Evolutionary conservation across 1,284 basidiomycete genomes (phyloP).

Genomic region (Ganoderma boninense): DNA sequence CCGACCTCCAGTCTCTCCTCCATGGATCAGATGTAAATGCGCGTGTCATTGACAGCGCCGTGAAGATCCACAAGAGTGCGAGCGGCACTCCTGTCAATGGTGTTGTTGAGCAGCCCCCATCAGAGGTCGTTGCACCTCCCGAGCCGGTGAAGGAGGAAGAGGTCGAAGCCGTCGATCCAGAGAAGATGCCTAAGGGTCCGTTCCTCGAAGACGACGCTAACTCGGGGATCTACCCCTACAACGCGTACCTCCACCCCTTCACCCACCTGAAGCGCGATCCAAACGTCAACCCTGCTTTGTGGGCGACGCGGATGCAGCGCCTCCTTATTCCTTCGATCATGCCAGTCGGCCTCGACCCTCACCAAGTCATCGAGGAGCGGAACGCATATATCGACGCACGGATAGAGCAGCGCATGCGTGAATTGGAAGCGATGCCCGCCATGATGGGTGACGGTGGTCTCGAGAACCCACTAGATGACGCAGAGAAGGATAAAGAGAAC

Average conservation of each 20-base stretch:
- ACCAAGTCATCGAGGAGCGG: constrained; percentile 90
- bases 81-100: constrained; percentile 32
- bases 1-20: constrained; percentile 72
- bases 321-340: constrained; percentile 90
- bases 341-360: constrained; percentile 94
- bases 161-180: constrained; percentile 37
- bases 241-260: constrained; percentile 91
- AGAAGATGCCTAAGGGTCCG: constrained; percentile 69
- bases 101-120: constrained; percentile 11
- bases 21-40: constrained; percentile 66
- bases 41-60: constrained; percentile 79
- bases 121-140: constrained; percentile 10
- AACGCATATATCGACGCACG: constrained; percentile 92
- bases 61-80: constrained; percentile 77
- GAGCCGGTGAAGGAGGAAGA: constrained; percentile 34
- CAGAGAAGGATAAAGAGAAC: constrained; percentile 55
- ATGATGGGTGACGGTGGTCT: constrained; percentile 84
- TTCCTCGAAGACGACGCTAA: constrained; percentile 84
- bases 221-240: constrained; percentile 94
- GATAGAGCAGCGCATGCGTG: constrained; percentile 88
- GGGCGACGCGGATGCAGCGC: constrained; percentile 79
- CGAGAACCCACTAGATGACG: constrained; percentile 63
- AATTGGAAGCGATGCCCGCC: constrained; percentile 86
- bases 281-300: constrained; percentile 65
- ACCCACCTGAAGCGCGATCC: constrained; percentile 74